A percentile compares a stretch with the other conserved stretches of the same genome.
Conservation (phyloP, 2,329 filamentous ascomycete species). For the Paecilomyces fulvus region DNA sequence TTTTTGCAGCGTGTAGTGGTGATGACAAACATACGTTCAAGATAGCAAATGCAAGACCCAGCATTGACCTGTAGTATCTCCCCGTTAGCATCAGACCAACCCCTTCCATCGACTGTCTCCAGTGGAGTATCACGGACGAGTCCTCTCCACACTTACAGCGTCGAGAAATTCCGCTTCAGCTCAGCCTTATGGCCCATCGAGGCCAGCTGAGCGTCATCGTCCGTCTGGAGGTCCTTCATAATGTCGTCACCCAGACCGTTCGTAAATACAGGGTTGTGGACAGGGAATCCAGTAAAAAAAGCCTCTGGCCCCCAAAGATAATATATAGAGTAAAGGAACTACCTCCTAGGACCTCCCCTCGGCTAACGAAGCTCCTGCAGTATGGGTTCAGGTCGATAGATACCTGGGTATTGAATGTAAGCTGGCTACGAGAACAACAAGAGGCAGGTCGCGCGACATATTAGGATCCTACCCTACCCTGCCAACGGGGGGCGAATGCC, state of each 20-base stretch:
- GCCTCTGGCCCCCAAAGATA: background rate
- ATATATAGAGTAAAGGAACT: background rate
- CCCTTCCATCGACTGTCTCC: background rate
- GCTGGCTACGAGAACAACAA: background rate
- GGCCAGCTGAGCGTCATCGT: conserved; percentile 45
- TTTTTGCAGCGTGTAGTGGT: background rate
- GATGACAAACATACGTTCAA: conserved; percentile 37
- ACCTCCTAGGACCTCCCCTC: background rate
- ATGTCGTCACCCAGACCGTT: background rate
- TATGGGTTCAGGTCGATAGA: background rate
- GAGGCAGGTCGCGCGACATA: background rate
- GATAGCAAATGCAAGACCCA: conserved; percentile 55
- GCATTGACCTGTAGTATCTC: conserved; percentile 40
- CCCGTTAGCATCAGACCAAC: background rate
- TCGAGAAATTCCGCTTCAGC: conserved; percentile 50
- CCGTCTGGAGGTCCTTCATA: conserved; percentile 13
- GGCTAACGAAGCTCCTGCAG: background rate
- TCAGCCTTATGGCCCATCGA: conserved; percentile 51
- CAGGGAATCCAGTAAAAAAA: background rate
- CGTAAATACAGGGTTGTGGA: background rate
- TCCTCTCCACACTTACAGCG: conserved; percentile 26
- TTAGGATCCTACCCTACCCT: background rate
- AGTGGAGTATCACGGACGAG: background rate
- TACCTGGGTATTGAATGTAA: background rate
- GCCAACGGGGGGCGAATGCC: background rate